Evolutionary conservation across 108 stramenopile species (phyloP), one percentile per base, ranked within the genome.

Genomic region (Mediolabrus comicus): DNA sequence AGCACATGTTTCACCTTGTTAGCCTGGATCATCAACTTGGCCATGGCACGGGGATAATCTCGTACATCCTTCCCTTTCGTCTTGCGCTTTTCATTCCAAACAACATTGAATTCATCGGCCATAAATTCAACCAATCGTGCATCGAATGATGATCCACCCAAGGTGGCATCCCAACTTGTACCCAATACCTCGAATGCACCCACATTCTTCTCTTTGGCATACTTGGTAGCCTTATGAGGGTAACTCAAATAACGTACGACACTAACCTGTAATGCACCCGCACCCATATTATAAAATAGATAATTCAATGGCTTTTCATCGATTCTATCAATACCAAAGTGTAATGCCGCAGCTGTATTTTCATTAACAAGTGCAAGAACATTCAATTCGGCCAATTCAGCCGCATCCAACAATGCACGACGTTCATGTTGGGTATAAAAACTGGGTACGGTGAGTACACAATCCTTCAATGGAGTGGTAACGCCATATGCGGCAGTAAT

Each of bases 281-380:
- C 95, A 36, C 99, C 99, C 87, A 98, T 86, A 87, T 99, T 98
- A 93, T 98, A 99, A 79, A 99, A 98, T 34, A 99, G 70, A 34
- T 97, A 83, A 34, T 75, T 83, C 67, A 92, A 65, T n/a, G 75
- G 78, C 2, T 79, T 82, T 51, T 94, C 87, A 27, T 95, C 96
- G 29, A 89, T 80, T 49, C 96, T 88, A 79, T 98, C 97, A 84
- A 99, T 96, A 9, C 91, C 97, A 78, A 90, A 98, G 67, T 99
- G 97, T 14, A 99, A 72, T 8, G 97, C 98, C 8, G 98, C 96
- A 13, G 99, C 99, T 6, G 98, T 96, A 72, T 96, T 98, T 75
- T 98, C 98, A 39, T 99, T 98, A 71, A 99, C 89, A 16, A 99
- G 60, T 7, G 90, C 78, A 64, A 99, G 87, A 6, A 99, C 99